Evolutionary conservation across 2,329 filamentous ascomycete genomes (phyloP).

Genomic region (Talaromyces sp.): DNA sequence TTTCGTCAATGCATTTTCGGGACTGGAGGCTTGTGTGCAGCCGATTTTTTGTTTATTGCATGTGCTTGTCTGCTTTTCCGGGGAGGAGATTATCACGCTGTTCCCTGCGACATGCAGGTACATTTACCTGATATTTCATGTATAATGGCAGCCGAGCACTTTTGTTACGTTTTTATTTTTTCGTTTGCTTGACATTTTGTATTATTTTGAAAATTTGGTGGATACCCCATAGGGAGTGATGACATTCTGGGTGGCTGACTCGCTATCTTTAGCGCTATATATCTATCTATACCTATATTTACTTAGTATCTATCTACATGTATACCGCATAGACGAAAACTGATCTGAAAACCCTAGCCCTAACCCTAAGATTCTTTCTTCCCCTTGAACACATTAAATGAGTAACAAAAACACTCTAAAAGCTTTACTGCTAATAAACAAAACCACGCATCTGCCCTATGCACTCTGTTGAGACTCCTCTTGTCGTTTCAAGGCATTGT

Average conservation of each 20-base stretch:
- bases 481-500: no score
- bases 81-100: not conserved
- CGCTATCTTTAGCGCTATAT: not conserved
- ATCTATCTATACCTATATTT: not conserved
- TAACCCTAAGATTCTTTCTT: no score
- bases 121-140: not conserved
- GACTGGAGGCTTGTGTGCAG: not conserved
- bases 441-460: no score
- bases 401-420: no score
- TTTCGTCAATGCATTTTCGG: conserved; percentile 1
- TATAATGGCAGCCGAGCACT: not conserved
- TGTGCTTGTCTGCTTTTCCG: not conserved
- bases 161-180: not conserved
- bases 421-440: no score
- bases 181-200: not conserved
- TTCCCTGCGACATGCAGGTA: not conserved
- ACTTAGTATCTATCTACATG: not conserved
- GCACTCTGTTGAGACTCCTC: no score
- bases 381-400: no score
- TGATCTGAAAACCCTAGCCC: no score
- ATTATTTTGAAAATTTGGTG: not conserved
- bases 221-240: not conserved
- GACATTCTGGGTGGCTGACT: conserved; percentile 5
- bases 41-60: not conserved
- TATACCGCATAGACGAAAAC: no score